These are phyloP conservation scores for Stropharia rugosoannulata DNA, from an alignment of 768 basidiomycete species.

Conservation along the genomic window DNA sequence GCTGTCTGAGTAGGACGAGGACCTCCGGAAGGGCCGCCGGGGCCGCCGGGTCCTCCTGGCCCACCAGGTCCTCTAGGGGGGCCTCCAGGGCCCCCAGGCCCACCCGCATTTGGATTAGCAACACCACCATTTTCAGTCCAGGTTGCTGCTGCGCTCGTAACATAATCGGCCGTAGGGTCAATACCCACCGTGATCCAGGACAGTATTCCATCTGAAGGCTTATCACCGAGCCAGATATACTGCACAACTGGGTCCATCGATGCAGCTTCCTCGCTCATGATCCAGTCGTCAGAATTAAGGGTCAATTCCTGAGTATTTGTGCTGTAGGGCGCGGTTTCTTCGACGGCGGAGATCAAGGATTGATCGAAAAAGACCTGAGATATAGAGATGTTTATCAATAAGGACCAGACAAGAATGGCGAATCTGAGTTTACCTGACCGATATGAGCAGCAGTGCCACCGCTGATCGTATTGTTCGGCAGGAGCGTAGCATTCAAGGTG, in stretches of 20 bases:
- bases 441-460: background rate
- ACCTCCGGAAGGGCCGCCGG: no score
- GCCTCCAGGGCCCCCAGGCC: background rate
- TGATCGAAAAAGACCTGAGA: conserved; percentile 4
- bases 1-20: no score
- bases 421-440: background rate
- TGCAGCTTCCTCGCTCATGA: background rate
- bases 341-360: background rate
- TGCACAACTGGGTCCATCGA: background rate
- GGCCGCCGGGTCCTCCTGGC: no score
- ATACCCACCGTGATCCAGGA: background rate
- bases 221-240: background rate
- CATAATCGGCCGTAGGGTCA: background rate
- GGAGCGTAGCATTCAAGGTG: background rate
- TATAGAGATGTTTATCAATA: background rate
- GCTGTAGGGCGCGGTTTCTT: background rate
- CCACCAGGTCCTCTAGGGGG: no score
- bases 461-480: background rate
- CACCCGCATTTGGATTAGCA: background rate
- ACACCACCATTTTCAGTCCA: background rate
- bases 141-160: background rate
- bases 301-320: background rate
- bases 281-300: background rate
- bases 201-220: background rate
- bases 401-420: background rate